Evolutionary conservation across 768 basidiomycete species (phyloP).

Genomic region (Cystobasidium onofrii): DNA sequence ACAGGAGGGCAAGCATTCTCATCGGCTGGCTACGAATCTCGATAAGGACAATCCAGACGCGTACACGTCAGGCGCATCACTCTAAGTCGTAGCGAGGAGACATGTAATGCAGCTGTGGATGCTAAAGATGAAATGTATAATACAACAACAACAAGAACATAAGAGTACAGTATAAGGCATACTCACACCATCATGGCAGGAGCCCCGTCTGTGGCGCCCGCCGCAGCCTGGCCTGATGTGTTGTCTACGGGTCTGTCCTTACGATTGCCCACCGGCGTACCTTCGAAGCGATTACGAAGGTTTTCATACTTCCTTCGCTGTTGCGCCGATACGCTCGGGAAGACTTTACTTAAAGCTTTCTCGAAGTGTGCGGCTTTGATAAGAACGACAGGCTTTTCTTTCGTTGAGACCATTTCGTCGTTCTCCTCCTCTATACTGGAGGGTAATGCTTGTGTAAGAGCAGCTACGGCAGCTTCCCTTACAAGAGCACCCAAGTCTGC

Average conservation of each 20-base stretch:
- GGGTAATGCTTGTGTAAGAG: slow-evolving; percentile 37
- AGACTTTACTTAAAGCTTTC: slow-evolving; percentile 66
- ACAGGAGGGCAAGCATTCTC: too few species aligned
- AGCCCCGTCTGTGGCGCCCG: background rate
- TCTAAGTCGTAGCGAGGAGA: too few species aligned
- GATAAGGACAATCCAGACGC: too few species aligned
- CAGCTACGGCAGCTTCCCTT: slow-evolving; percentile 65
- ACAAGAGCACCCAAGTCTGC: slow-evolving; percentile 87
- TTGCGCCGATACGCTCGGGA: slow-evolving; percentile 70
- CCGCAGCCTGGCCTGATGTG: background rate
- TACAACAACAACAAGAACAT: too few species aligned
- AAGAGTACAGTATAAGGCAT: too few species aligned
- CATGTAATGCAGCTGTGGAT: background rate
- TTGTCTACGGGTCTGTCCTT: slow-evolving; percentile 32
- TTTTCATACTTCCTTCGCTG: slow-evolving; percentile 78
- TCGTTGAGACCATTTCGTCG: slow-evolving; percentile 35
- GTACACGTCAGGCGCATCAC: too few species aligned
- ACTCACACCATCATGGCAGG: background rate
- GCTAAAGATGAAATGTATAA: background rate
- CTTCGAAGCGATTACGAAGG: slow-evolving; percentile 72
- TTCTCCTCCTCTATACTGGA: background rate
- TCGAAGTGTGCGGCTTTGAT: slow-evolving; percentile 64
- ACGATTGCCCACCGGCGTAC: slow-evolving; percentile 50
- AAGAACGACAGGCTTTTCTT: slow-evolving; percentile 45
- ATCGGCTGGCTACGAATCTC: too few species aligned